Evolutionary conservation across 768 basidiomycete species (phyloP).

Genomic region (Strobilomyces echinocephalus): DNA sequence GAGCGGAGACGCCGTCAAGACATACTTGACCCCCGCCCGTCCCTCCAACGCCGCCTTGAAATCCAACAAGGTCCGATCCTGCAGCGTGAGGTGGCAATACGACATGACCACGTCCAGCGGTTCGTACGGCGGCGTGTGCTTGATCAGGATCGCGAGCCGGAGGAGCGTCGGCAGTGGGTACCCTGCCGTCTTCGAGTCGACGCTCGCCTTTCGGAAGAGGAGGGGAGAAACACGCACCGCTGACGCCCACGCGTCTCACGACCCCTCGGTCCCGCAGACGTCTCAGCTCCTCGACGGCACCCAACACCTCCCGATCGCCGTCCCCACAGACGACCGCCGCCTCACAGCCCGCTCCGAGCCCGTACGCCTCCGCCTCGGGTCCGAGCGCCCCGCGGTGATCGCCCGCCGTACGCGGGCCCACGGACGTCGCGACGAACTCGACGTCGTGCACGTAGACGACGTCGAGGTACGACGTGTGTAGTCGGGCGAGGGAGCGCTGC

Average conservation of each 20-base stretch:
- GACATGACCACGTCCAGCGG: constrained; percentile 78
- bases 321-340: constrained; percentile 52
- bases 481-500: constrained; percentile 56
- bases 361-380: constrained; percentile 56
- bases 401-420: constrained; percentile 48
- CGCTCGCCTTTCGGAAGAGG: too few species aligned
- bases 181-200: constrained; percentile 58
- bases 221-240: constrained; percentile 46
- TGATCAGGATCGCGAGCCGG: constrained; percentile 71
- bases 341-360: constrained; percentile 55
- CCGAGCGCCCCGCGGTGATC: constrained; percentile 53
- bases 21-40: constrained; percentile 62
- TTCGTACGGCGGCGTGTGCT: constrained; percentile 58
- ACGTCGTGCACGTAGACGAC: constrained; percentile 80
- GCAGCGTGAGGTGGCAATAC: constrained; percentile 76
- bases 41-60: constrained; percentile 54
- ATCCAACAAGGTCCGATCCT: constrained; percentile 56
- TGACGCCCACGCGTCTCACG: constrained; percentile 71
- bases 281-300: constrained; percentile 60
- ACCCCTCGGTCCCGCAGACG: constrained; percentile 70
- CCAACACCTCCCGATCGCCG: constrained; percentile 69
- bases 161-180: constrained; percentile 81
- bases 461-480: constrained; percentile 77
- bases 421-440: constrained; percentile 62
- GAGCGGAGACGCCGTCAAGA: constrained; percentile 77